Evolutionary conservation across 208 protist genomes (phyloP), one percentile per base, ranked within the genome.

Genomic region (Trypanosoma caninum): DNA sequence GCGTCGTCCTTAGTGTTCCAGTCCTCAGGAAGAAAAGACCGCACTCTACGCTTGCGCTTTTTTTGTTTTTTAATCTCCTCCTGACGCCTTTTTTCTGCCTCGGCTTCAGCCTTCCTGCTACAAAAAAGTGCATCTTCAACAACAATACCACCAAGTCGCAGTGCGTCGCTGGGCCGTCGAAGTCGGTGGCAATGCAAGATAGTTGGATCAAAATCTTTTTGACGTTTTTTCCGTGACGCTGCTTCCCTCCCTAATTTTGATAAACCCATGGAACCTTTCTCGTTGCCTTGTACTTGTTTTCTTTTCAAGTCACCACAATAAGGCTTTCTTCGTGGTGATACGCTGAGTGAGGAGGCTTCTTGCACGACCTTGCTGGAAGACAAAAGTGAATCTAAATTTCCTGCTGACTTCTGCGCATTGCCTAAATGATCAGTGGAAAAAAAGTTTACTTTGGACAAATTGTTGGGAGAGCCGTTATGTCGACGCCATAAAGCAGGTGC

Each of bases 1-100:
- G 16, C 41, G 27, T 60, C 42, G 20, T 54, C 61, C 2, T 16
- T 31, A 2, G 44, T 0, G 22, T 25, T 31, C 38, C 51, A 59
- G 14, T 59, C 7, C 31, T 67, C 61, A 10, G 65, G 54, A 2
- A 70, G n/a, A 52, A 70, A 70, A 14, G 53, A 57, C 30, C 65
- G 65, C 22, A 59, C 28, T 16, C 65, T 44, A 1, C 37, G 44
- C 14, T 46, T 33, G 11, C 41, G 30, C 34, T 48, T 41, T 33
- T 37, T 3, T 11, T 40, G 14, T 8, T 46, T 51, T 44, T 51
- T 57, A 14, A 42, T 22, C 46, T 69, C 62, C 22, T 59, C 18
- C 28, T 34, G 28, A 10, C 22, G 16, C 57, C 64, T 37, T 25
- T 61, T 63, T 31, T 64, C 57, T 27, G 20, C 37, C 38, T 70